Evolutionary conservation across 228 moss, liverwort and hornwort genomes (phyloP), one percentile per base, ranked within the genome.

Genomic region (Sphagnum fallax): DNA sequence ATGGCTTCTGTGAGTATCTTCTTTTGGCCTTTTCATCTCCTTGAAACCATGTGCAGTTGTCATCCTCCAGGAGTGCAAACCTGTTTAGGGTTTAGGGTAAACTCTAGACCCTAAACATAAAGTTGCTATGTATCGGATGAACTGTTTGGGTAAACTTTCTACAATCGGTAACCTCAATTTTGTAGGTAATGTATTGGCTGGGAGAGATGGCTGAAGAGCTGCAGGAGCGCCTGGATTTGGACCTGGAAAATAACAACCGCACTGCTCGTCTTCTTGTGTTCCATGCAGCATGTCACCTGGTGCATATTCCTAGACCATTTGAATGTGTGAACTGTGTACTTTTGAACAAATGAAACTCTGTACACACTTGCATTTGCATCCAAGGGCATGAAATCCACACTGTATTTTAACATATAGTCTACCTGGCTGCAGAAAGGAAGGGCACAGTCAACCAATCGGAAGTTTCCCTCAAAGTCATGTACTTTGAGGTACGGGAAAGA

Each of bases 151-250:
- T 32, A 32, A 32, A 32, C 32, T 32, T 32, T 32, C 32, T 32
- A 32, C 32, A 32, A 32, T 32, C 2, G 32, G 32, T 32, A 32
- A 69, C 64, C 65, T 16, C 66, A 52, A 58, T 64, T 47, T 72
- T 82, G 77, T 89, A 95, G 95, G 87, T 95, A 59, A 74, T 84
- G 65, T 76, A 89, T 73, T 92, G 95, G 95, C 87, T 95, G 48
- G 87, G 90, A 75, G 95, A 92, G 77, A 71, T 95, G 71, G 72
- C 90, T 67, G 92, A 78, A 47, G 85, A 90, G 75, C 83, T 95
- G 65, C 95, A 95, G 69, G 95, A 92, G 63, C 95, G 90, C 61
- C 85, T 95, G 73, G 90, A 90, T 76, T 62, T 74, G 58, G 95
- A 95, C 77, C 77, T 95, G 62, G 80, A 87, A 62, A 75, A 89